These are phyloP conservation scores for Ocimum tenuiflorum DNA, from an alignment of 257 asterid species.

Conservation along the genomic window DNA sequence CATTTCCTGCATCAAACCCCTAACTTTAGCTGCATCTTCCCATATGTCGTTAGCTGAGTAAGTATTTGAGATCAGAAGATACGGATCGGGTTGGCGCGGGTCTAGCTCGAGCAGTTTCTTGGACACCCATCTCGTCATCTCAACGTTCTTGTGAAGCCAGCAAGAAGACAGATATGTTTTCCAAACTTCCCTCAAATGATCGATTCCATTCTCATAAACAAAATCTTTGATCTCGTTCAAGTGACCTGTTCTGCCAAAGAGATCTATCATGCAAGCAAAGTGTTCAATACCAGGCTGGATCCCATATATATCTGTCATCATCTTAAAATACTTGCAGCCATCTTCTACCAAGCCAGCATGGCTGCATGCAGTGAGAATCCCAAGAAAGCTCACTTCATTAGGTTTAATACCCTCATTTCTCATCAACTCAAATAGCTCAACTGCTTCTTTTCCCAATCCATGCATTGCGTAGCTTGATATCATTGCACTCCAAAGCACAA, in stretches of 20 bases:
- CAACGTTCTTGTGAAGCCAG: constrained; percentile 53
- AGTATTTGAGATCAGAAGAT: constrained; percentile 48
- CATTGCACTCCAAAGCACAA: constrained; percentile 64
- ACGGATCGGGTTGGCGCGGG: constrained; percentile 37
- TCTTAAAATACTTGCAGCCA: constrained; percentile 57
- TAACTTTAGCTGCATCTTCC: constrained; percentile 52
- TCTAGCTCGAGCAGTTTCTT: constrained; percentile 45
- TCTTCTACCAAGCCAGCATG: constrained; percentile 68
- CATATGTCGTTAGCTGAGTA: constrained; percentile 43
- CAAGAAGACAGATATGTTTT: constrained; percentile 52
- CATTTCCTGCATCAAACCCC: constrained; percentile 48
- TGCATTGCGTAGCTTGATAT: constrained; percentile 54
- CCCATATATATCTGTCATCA: constrained; percentile 47
- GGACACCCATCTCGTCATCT: constrained; percentile 54
- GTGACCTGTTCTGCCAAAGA: constrained; percentile 60
- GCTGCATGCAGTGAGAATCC: constrained; percentile 62
- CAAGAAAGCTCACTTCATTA: constrained; percentile 54
- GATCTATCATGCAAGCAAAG: constrained; percentile 66
- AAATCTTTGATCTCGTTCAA: constrained; percentile 50
- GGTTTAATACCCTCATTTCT: constrained; percentile 42
- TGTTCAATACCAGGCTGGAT: constrained; percentile 47
- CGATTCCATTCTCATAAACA: constrained; percentile 38
- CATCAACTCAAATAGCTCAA: constrained; percentile 52
- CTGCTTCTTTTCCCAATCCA: constrained; percentile 57
- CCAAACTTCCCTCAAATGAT: constrained; percentile 48